These are phyloP conservation scores for Penicillium palitans DNA, from an alignment of 2,329 filamentous ascomycete genomes.

Conservation along the genomic window DNA sequence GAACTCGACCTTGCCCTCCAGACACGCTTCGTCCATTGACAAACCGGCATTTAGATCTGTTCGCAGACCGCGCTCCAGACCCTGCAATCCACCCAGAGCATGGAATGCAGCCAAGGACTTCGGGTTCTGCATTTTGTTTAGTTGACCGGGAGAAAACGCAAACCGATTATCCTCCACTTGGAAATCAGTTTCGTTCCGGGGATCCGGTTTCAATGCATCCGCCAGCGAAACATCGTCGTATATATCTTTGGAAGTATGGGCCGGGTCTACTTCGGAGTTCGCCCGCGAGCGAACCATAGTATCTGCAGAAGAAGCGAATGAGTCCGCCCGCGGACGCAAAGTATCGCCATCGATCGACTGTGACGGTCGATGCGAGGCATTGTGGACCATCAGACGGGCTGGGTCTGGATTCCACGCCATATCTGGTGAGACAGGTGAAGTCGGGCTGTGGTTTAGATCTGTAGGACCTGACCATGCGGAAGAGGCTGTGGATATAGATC, in stretches of 20 bases:
- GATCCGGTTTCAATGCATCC: constrained; percentile 72
- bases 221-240: constrained; percentile 42
- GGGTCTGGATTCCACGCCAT: constrained; percentile 28
- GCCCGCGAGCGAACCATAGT: constrained; percentile 37
- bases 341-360: constrained; percentile 46
- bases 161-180: constrained; percentile 77
- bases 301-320: constrained; percentile 40
- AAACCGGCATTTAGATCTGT: constrained; percentile 71
- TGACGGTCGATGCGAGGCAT: constrained; percentile 33
- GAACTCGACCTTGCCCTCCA: constrained; percentile 69
- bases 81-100: constrained; percentile 72
- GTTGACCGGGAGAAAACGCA: constrained; percentile 73
- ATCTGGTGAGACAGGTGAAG: constrained; percentile 25
- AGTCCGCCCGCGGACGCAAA: constrained; percentile 45
- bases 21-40: constrained; percentile 69
- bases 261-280: constrained; percentile 32
- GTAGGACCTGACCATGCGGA: constrained; percentile 22
- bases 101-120: constrained; percentile 83
- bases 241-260: constrained; percentile 18
- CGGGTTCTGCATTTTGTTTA: constrained; percentile 85
- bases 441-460: constrained; percentile 22
- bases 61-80: constrained; percentile 76
- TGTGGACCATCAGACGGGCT: constrained; percentile 28
- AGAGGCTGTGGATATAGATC: constrained; percentile 22
- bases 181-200: constrained; percentile 75